These are phyloP conservation scores for Tetracladium marchalianum DNA, from an alignment of 495 filamentous ascomycete genomes.

Conservation along the genomic window DNA sequence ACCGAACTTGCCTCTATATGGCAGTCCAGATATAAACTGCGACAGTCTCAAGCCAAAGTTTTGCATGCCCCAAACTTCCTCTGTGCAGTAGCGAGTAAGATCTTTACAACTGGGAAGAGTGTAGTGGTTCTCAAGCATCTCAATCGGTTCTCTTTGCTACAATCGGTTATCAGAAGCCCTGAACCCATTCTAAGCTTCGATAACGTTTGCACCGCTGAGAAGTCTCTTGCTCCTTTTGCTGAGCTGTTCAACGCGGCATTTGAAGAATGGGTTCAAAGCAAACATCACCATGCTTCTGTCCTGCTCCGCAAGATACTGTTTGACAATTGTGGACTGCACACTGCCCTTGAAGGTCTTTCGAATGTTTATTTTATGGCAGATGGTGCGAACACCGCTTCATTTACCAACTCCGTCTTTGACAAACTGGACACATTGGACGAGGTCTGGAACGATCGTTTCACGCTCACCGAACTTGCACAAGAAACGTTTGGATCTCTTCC, in stretches of 20 bases:
- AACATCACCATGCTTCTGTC: slow-evolving; percentile 55
- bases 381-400: slow-evolving; percentile 48
- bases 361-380: slow-evolving; percentile 65
- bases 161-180: slow-evolving; percentile 7
- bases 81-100: slow-evolving; percentile 50
- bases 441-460: slow-evolving; percentile 74
- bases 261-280: slow-evolving; percentile 58
- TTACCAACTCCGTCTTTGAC: slow-evolving; percentile 65
- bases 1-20: slow-evolving; percentile 58
- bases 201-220: slow-evolving; percentile 35
- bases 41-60: slow-evolving; percentile 38
- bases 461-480: slow-evolving; percentile 70
- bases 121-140: slow-evolving; percentile 69
- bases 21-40: slow-evolving; percentile 63
- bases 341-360: slow-evolving; percentile 56
- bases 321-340: slow-evolving; percentile 55
- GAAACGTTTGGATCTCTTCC: slow-evolving; percentile 46
- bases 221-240: slow-evolving; percentile 57
- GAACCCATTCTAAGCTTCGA: slow-evolving; percentile 43
- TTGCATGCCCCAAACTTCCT: slow-evolving; percentile 68
- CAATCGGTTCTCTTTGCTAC: slow-evolving; percentile 27
- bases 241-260: slow-evolving; percentile 63
- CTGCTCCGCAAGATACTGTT: slow-evolving; percentile 58
- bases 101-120: slow-evolving; percentile 83
- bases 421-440: slow-evolving; percentile 56